Conservation (phyloP, 176 grass and related monocot genomes). For the Otatea glauca region DNA sequence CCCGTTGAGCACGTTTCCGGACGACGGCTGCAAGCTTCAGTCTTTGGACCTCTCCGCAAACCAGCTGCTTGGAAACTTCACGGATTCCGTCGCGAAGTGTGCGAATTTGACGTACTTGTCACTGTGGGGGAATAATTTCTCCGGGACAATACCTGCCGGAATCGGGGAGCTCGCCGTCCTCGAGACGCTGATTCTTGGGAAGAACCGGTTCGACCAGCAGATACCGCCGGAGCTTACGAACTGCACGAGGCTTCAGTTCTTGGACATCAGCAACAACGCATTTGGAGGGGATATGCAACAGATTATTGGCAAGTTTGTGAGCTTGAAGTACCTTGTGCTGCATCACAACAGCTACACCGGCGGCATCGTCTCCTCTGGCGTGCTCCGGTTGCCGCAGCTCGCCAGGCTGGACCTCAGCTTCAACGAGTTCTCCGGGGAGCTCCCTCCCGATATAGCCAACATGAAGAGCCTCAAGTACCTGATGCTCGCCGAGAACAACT, state of each 20-base stretch:
- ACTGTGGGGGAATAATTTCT: slow-evolving; percentile 69
- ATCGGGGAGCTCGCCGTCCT: slow-evolving; percentile 62
- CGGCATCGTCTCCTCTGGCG: slow-evolving; percentile 72
- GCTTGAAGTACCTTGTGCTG: slow-evolving; percentile 60
- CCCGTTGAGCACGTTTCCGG: slow-evolving; percentile 38
- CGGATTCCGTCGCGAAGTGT: slow-evolving; percentile 65
- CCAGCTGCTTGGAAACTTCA: slow-evolving; percentile 53
- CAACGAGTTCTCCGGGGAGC: slow-evolving; percentile 62
- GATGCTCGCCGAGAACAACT: slow-evolving; percentile 67
- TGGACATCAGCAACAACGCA: slow-evolving; percentile 70
- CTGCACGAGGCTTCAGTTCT: slow-evolving; percentile 61
- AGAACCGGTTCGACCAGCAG: slow-evolving; percentile 51
- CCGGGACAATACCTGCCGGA: slow-evolving; percentile 52
- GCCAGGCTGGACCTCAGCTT: slow-evolving; percentile 77
- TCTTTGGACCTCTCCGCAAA: slow-evolving; percentile 71
- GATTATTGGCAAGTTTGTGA: slow-evolving; percentile 58
- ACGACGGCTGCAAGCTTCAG: slow-evolving; percentile 53
- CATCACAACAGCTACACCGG: slow-evolving; percentile 69
- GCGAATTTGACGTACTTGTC: slow-evolving; percentile 53
- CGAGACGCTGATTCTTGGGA: slow-evolving; percentile 62
- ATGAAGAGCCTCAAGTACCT: slow-evolving; percentile 75
- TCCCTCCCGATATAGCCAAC: slow-evolving; percentile 54
- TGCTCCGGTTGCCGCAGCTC: slow-evolving; percentile 62
- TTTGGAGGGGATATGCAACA: slow-evolving; percentile 72
- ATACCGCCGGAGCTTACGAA: slow-evolving; percentile 65